Evolutionary conservation across 108 stramenopile species (phyloP).

Genomic region (Nitzschia inconspicua): DNA sequence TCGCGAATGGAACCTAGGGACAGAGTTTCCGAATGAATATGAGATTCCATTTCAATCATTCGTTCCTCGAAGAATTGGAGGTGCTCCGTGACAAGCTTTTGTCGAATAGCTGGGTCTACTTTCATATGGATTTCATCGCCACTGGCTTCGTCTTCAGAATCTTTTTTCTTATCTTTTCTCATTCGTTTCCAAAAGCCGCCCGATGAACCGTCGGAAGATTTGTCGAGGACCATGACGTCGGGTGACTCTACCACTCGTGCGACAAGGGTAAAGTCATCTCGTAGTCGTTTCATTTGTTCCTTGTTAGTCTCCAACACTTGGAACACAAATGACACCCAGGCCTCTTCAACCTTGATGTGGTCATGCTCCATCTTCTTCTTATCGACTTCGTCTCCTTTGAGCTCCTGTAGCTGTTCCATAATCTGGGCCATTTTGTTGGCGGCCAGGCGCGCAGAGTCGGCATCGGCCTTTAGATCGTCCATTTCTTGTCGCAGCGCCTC

Average conservation of each 20-base stretch:
- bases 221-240: slow-evolving; percentile 2
- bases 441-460: slow-evolving; percentile 29
- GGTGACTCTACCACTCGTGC: slow-evolving; percentile 38
- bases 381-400: slow-evolving; percentile 36
- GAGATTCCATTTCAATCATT: slow-evolving; percentile 25
- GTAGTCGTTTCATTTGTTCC: slow-evolving; percentile 32
- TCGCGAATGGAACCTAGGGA: slow-evolving; percentile 22
- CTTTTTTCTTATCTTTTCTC: not conserved
- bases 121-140: slow-evolving; percentile 3
- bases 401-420: slow-evolving; percentile 39
- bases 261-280: slow-evolving; percentile 35
- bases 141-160: not conserved
- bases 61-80: slow-evolving; percentile 32
- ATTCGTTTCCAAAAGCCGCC: too few relatives aligned
- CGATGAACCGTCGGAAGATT: too few relatives aligned
- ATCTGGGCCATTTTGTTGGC: slow-evolving; percentile 41
- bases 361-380: slow-evolving; percentile 37
- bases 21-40: slow-evolving; percentile 16
- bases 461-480: slow-evolving; percentile 38
- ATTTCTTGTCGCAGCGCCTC: slow-evolving; percentile 27
- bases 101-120: slow-evolving; percentile 27
- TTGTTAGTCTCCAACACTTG: slow-evolving; percentile 31
- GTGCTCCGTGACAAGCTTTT: slow-evolving; percentile 28
- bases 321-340: slow-evolving; percentile 40
- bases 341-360: slow-evolving; percentile 41